Percentiles rank a stretch among this genome's conserved stretches.
phyloP scores from a whole-genome alignment of 2,329 filamentous ascomycete species.

The Malbranchea cinnamomea region DNA sequence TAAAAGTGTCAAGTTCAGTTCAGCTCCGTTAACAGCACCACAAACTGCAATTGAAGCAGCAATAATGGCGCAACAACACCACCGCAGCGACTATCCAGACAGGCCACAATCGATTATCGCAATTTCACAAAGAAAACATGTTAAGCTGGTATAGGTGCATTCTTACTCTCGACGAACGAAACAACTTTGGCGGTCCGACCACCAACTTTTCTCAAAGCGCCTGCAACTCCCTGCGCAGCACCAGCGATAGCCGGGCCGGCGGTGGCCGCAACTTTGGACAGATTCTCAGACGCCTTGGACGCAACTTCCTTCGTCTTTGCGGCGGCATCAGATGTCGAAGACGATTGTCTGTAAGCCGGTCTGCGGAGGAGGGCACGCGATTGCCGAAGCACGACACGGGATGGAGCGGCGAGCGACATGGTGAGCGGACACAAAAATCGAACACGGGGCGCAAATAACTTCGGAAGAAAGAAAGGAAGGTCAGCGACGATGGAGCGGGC shows the following conservation, averaged over 20 bases:
- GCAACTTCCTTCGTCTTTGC: constrained; percentile 31
- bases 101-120: neutral
- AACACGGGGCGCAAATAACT: too few relatives aligned
- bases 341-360: constrained; percentile 32
- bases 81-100: neutral
- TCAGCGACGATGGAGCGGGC: too few relatives aligned
- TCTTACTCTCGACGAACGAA: constrained; percentile 72
- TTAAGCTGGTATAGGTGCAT: constrained; percentile 10
- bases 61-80: neutral
- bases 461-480: too few relatives aligned
- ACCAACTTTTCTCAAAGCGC: constrained; percentile 59
- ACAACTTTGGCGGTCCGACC: constrained; percentile 70
- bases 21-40: neutral
- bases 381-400: constrained; percentile 32
- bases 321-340: constrained; percentile 30
- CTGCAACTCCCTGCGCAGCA: constrained; percentile 52
- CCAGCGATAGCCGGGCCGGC: constrained; percentile 64
- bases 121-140: constrained; percentile 5
- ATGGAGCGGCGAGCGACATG: constrained; percentile 26
- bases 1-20: too few relatives aligned
- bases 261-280: constrained; percentile 65
- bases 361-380: constrained; percentile 32
- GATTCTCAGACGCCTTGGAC: constrained; percentile 62
- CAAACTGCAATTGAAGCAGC: constrained; percentile 9
- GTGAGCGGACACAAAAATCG: too few relatives aligned